These are phyloP conservation scores for Spergularia azorica DNA, from an alignment of 179 eudicot genomes.

Conservation along the genomic window DNA sequence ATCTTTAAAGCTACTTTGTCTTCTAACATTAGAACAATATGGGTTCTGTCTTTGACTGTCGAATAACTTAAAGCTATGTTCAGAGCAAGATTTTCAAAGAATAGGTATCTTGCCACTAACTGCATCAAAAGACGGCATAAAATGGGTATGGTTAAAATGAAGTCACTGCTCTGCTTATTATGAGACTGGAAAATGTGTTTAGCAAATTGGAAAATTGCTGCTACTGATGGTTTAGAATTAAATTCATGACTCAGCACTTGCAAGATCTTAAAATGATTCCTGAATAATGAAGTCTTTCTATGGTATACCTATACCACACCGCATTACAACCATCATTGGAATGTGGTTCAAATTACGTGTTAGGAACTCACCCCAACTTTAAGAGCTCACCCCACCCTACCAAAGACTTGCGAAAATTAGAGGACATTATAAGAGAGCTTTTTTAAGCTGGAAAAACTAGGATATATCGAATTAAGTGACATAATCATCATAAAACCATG, in stretches of 20 bases:
- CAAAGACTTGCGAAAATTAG: neutral
- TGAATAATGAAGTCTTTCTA: neutral
- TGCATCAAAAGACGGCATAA: neutral
- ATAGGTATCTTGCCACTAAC: neutral
- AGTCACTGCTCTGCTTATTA: neutral
- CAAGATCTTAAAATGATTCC: neutral
- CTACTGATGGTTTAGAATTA: neutral
- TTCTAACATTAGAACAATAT: too few relatives aligned
- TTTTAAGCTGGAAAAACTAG: constrained; percentile 1
- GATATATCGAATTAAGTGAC: neutral
- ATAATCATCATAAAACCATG: constrained; percentile 2
- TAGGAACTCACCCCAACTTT: neutral
- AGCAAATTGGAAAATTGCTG: neutral
- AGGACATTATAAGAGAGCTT: neutral
- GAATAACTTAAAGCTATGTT: neutral
- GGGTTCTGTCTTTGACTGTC: neutral
- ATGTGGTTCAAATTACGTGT: neutral
- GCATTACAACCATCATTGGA: neutral
- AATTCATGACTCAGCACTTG: neutral
- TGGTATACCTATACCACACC: neutral
- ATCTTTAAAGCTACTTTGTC: neutral
- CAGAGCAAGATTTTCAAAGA: neutral
- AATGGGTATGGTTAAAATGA: neutral
- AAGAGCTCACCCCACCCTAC: neutral
- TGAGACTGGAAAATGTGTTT: too few relatives aligned